These are phyloP conservation scores for Kandelia obovata DNA, from an alignment of 345 rosid genomes.

Conservation along the genomic window DNA sequence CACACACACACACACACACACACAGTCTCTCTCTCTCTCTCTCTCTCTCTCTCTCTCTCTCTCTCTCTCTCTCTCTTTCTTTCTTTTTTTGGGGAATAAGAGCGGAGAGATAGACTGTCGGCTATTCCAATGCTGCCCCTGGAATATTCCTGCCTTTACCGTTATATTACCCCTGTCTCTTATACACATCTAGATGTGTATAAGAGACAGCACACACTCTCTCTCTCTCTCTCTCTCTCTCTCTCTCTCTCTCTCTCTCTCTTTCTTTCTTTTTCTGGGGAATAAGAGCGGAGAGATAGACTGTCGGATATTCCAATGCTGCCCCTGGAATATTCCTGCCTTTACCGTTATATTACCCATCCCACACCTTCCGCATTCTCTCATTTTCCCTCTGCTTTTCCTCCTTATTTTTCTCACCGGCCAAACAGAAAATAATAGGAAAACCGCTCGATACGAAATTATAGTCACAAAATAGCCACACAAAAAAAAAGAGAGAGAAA, in stretches of 20 bases:
- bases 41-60: slow-evolving; percentile 17
- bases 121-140: slow-evolving; percentile 53
- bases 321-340: slow-evolving; percentile 64
- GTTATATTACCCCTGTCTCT: slow-evolving; percentile 29
- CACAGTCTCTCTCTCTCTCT: too few relatives aligned
- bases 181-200: too few relatives aligned
- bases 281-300: too few relatives aligned
- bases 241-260: slow-evolving; percentile 13
- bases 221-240: too few relatives aligned
- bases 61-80: not conserved
- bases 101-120: slow-evolving; percentile 9
- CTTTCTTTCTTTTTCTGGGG: not conserved
- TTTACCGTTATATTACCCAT: slow-evolving; percentile 39
- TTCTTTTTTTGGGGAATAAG: not conserved
- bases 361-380: not conserved
- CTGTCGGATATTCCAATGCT: slow-evolving; percentile 55
- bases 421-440: too few relatives aligned
- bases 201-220: too few relatives aligned
- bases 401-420: not conserved
- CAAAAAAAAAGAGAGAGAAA: not conserved
- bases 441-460: too few relatives aligned
- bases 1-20: too few relatives aligned
- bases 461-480: not conserved
- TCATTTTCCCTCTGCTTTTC: not conserved
- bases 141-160: slow-evolving; percentile 66